phyloP scores from a whole-genome alignment of 257 asterid species.

The Solanum chiquidenum region DNA sequence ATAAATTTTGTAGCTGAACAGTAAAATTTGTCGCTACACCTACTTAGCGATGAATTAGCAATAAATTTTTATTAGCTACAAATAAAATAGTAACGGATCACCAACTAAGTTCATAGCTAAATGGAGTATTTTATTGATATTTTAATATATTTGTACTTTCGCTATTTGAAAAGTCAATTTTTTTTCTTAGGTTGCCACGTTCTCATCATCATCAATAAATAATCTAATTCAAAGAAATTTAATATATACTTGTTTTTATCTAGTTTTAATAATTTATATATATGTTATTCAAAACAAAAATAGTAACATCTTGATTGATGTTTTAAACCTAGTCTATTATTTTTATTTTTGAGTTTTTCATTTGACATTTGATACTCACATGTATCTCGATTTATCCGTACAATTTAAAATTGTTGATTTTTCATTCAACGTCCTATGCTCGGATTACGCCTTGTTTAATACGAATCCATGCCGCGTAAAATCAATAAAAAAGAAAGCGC shows the following conservation, averaged over 20 bases:
- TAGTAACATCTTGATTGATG: background rate
- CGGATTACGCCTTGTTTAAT: background rate
- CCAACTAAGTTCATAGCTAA: too few relatives aligned
- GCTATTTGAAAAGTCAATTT: background rate
- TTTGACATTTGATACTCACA: background rate
- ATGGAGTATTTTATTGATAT: too few relatives aligned
- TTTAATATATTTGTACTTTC: too few relatives aligned
- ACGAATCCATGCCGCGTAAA: rapidly evolving
- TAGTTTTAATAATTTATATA: background rate
- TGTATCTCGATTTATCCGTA: background rate
- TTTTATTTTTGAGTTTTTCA: background rate
- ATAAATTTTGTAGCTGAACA: too few relatives aligned
- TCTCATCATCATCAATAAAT: background rate
- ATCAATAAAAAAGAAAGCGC: rapidly evolving
- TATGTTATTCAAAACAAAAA: background rate
- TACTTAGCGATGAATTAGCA: too few relatives aligned
- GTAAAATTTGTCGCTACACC: too few relatives aligned
- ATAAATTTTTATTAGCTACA: too few relatives aligned
- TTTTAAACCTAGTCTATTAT: background rate
- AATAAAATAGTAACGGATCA: background rate
- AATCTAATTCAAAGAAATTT: background rate
- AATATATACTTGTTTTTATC: background rate
- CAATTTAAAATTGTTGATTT: background rate
- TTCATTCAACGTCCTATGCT: background rate
- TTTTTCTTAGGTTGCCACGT: background rate